Percentiles rank a stretch among this genome's conserved stretches.
Evolutionary conservation across 352 stramenopile genomes (phyloP).

Genomic region (Pythium angustatum): DNA sequence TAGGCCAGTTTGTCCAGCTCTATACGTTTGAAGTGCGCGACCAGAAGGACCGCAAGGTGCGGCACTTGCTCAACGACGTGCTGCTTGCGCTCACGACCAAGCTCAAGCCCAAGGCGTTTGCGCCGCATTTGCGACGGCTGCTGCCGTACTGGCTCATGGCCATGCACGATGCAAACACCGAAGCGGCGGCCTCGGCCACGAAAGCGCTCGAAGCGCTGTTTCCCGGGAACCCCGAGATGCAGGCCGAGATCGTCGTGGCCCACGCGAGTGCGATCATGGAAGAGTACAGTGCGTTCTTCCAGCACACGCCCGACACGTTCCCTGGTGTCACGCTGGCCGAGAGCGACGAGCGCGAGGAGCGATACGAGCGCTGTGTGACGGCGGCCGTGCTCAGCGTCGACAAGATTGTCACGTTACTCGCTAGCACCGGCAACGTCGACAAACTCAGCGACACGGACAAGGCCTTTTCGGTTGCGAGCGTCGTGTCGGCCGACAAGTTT

Average conservation of each 20-base stretch:
- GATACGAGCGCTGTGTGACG: conserved; percentile 74
- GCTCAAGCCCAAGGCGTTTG: conserved; percentile 71
- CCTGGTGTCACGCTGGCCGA: conserved; percentile 53
- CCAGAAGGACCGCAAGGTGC: conserved; percentile 84
- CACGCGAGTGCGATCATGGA: conserved; percentile 42
- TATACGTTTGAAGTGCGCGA: conserved; percentile 82
- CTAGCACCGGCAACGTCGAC: conserved; percentile 36
- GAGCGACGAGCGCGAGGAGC: conserved; percentile 66
- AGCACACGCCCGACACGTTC: conserved; percentile 60
- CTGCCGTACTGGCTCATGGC: conserved; percentile 80
- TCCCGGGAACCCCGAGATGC: conserved; percentile 33
- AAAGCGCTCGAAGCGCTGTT: conserved; percentile 63
- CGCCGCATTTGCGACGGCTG: conserved; percentile 63
- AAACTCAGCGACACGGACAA: conserved; percentile 42
- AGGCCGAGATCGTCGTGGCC: conserved; percentile 29
- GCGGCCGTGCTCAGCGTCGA: conserved; percentile 60
- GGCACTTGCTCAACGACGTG: conserved; percentile 75
- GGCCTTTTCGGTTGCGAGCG: conserved; percentile 42
- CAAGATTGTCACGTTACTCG: conserved; percentile 56
- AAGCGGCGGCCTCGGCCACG: conserved; percentile 50
- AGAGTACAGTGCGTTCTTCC: conserved; percentile 64
- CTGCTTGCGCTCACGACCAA: conserved; percentile 56
- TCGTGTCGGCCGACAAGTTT: conserved; percentile 69
- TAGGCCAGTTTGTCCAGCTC: conserved; percentile 76
- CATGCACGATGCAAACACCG: conserved; percentile 73